These are phyloP conservation scores for Trichoderma parareesei DNA, from an alignment of 495 filamentous ascomycete species.

Conservation along the genomic window DNA sequence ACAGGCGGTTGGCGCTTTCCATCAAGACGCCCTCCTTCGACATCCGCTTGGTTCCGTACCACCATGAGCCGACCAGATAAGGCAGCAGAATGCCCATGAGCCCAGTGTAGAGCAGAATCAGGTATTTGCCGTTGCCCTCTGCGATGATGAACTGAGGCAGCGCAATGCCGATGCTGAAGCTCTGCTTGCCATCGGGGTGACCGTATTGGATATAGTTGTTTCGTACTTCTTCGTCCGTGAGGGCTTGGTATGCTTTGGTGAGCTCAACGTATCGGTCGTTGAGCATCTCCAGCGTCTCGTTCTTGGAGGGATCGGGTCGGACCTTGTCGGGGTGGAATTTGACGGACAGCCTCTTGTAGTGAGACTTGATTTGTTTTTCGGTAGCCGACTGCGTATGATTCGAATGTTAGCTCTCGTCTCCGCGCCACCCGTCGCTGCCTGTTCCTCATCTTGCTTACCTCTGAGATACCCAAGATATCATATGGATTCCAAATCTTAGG, in stretches of 20 bases:
- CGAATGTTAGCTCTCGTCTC: conserved; percentile 10
- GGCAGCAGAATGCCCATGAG: conserved; percentile 84
- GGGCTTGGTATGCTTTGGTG: conserved; percentile 92
- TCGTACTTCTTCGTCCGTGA: conserved; percentile 93
- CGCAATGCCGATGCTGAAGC: conserved; percentile 95
- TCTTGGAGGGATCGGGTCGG: conserved; percentile 68
- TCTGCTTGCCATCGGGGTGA: conserved; percentile 95
- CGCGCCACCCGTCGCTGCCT: neutral
- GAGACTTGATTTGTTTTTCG: conserved; percentile 84
- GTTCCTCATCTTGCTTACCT: conserved; percentile 41
- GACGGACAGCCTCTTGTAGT: conserved; percentile 77
- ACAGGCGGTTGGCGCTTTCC: conserved; percentile 86
- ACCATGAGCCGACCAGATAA: conserved; percentile 93
- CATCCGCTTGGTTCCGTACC: conserved; percentile 89
- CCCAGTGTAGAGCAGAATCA: conserved; percentile 77
- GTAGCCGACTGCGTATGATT: conserved; percentile 52
- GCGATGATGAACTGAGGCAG: conserved; percentile 87
- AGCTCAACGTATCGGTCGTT: conserved; percentile 88
- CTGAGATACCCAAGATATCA: conserved; percentile 78
- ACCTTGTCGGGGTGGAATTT: conserved; percentile 91
- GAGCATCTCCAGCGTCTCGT: conserved; percentile 78
- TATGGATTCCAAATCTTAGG: conserved; percentile 94
- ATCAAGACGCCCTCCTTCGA: conserved; percentile 89
- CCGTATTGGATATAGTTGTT: conserved; percentile 95
- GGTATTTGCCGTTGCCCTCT: conserved; percentile 92